These are phyloP conservation scores for Picea abies DNA, from an alignment of 83 land plant genomes.

Conservation along the genomic window DNA sequence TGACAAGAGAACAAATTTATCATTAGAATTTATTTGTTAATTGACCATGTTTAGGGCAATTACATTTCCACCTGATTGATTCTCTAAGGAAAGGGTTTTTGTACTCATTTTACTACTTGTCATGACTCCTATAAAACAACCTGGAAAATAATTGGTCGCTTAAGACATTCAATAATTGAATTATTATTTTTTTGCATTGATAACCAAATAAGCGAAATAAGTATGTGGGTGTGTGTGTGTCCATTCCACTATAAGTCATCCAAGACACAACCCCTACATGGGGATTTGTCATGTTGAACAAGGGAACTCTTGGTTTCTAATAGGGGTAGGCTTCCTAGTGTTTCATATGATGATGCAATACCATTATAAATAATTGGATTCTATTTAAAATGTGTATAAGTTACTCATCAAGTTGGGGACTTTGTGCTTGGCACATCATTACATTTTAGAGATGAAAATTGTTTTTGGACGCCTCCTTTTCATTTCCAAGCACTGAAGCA, in stretches of 20 bases:
- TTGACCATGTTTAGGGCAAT: background rate
- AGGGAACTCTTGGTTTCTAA: background rate
- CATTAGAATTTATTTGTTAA: background rate
- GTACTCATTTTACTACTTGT: background rate
- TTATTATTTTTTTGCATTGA: background rate
- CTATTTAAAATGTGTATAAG: background rate
- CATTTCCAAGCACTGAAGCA: background rate
- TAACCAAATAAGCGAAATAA: background rate
- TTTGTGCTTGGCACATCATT: conserved; percentile 8
- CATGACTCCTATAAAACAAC: background rate
- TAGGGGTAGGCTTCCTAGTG: background rate
- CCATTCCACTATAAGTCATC: background rate
- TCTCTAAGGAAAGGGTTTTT: background rate
- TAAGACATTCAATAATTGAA: background rate
- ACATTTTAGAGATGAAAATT: background rate
- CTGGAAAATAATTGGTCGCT: background rate
- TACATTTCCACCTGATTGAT: background rate
- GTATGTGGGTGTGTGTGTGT: too few species aligned
- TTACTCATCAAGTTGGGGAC: background rate
- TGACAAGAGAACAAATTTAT: conserved; percentile 10
- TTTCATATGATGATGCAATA: conserved; percentile 9
- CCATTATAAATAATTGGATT: background rate
- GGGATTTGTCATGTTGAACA: background rate
- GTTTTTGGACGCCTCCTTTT: background rate
- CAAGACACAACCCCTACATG: background rate